These are phyloP conservation scores for Camelina laxa DNA, from an alignment of 345 rosid genomes.

Conservation along the genomic window DNA sequence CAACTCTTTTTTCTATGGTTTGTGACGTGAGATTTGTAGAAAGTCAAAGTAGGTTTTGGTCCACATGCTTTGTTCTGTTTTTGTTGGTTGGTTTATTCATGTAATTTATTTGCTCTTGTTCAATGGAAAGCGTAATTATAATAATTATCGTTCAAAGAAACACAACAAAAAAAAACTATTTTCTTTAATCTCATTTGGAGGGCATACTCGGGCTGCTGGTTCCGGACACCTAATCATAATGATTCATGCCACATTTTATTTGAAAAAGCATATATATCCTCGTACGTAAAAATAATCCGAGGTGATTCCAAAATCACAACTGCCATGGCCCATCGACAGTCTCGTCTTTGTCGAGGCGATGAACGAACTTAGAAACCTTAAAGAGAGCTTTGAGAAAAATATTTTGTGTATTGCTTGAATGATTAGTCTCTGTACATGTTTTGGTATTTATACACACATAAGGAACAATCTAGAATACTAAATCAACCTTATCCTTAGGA, in stretches of 20 bases:
- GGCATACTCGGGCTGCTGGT: background rate
- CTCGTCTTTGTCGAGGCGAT: background rate
- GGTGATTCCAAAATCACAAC: background rate
- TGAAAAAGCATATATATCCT: background rate
- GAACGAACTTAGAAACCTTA: no score
- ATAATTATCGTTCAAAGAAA: background rate
- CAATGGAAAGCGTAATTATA: constrained; percentile 1
- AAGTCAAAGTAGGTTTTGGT: constrained; percentile 24
- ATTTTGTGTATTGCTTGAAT: no score
- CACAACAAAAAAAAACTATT: background rate
- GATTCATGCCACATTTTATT: background rate
- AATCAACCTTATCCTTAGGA: no score
- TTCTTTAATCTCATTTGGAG: background rate
- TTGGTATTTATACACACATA: no score
- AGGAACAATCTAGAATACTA: no score
- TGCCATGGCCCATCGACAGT: background rate
- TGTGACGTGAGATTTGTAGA: constrained; percentile 34
- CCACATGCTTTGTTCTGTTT: constrained; percentile 29
- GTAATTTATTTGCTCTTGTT: constrained; percentile 7
- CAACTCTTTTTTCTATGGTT: background rate
- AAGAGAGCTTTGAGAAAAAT: no score
- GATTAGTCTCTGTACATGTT: no score
- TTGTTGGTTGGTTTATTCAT: constrained; percentile 24
- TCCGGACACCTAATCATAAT: background rate
- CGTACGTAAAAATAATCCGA: background rate